A percentile compares a stretch with the other conserved stretches of the same genome.
Conservation (phyloP, 805 yeast genomes). For the Myxozyma monticola region DNA sequence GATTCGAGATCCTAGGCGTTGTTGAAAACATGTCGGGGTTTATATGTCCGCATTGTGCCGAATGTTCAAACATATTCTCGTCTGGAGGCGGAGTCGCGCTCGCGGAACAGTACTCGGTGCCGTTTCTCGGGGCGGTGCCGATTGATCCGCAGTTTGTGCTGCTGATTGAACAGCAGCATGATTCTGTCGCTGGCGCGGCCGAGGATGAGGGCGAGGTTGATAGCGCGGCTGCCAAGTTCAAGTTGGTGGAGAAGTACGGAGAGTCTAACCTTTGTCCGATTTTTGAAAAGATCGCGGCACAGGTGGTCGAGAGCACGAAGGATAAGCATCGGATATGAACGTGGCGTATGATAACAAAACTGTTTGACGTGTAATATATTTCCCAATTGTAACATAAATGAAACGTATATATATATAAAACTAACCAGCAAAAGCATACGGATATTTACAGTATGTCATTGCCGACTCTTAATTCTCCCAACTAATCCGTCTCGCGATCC, state of each 20-base stretch:
- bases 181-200: slow-evolving; percentile 33
- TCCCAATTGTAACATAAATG: neutral
- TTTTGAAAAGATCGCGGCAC: slow-evolving; percentile 22
- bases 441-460: too few relatives aligned
- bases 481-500: slow-evolving; percentile 25
- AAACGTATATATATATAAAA: neutral
- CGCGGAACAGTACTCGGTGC: slow-evolving; percentile 60
- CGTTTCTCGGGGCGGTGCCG: slow-evolving; percentile 84
- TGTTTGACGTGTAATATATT: neutral
- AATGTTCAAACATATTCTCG: slow-evolving; percentile 82
- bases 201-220: slow-evolving; percentile 18
- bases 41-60: slow-evolving; percentile 90
- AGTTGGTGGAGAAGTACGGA: slow-evolving; percentile 24
- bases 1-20: slow-evolving; percentile 75
- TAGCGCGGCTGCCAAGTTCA: neutral
- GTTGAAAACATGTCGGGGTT: slow-evolving; percentile 97
- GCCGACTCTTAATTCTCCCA: slow-evolving; percentile 4
- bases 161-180: slow-evolving; percentile 67
- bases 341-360: neutral
- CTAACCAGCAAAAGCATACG: neutral
- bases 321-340: neutral
- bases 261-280: slow-evolving; percentile 26
- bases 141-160: slow-evolving; percentile 91
- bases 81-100: slow-evolving; percentile 85
- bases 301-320: slow-evolving; percentile 12